Evolutionary conservation across 805 yeast species (phyloP).

Genomic region (Teunomyces gatunensis): DNA sequence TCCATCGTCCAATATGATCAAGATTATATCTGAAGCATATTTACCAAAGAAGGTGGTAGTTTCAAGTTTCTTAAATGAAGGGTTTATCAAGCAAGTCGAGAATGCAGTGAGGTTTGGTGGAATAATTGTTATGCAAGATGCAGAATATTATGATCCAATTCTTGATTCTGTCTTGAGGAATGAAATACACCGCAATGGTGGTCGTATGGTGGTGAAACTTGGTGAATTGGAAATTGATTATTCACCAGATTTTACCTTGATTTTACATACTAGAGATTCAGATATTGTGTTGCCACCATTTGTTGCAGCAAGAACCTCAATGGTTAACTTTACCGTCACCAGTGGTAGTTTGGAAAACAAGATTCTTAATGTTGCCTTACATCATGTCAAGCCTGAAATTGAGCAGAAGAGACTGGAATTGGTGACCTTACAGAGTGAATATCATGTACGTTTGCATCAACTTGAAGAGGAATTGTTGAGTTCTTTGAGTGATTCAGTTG

Average conservation of each 20-base stretch:
- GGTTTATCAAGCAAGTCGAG: conserved; percentile 67
- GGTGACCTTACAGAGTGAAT: conserved; percentile 56
- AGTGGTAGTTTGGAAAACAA: conserved; percentile 62
- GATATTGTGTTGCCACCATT: conserved; percentile 46
- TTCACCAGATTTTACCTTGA: conserved; percentile 60
- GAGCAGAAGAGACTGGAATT: conserved; percentile 56
- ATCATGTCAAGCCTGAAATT: conserved; percentile 61
- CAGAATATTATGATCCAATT: conserved; percentile 77
- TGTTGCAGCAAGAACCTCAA: conserved; percentile 58
- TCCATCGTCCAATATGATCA: conserved; percentile 46
- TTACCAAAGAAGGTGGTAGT: conserved; percentile 41
- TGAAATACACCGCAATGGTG: conserved; percentile 67
- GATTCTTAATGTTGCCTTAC: conserved; percentile 55
- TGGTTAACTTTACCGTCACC: conserved; percentile 74
- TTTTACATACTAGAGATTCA: conserved; percentile 60
- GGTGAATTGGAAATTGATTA: conserved; percentile 67
- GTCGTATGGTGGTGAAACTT: conserved; percentile 58
- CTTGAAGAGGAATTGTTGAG: conserved; percentile 61
- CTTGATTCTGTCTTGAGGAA: conserved; percentile 58
- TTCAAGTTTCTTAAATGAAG: conserved; percentile 70
- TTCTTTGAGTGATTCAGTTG: conserved; percentile 54
- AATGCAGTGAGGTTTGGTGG: conserved; percentile 86
- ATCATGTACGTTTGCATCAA: conserved; percentile 47
- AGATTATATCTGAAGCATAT: conserved; percentile 33
- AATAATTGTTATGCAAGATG: conserved; percentile 66